Evolutionary conservation across 2,329 filamentous ascomycete genomes (phyloP), one percentile per base, ranked within the genome.

Genomic region (Coniochaeta sp.): DNA sequence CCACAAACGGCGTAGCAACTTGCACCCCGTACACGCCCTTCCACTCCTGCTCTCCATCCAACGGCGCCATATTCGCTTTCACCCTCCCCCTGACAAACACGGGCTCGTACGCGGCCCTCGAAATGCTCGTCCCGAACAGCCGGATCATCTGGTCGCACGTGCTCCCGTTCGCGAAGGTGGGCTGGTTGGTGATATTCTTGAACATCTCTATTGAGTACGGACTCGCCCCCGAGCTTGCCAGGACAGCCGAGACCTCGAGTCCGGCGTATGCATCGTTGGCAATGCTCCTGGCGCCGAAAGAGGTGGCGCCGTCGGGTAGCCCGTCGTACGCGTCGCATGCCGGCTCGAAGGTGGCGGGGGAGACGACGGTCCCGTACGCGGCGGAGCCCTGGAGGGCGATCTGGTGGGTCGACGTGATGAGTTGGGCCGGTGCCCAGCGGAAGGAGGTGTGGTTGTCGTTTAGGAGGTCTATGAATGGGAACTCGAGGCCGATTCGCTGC

Each of bases 181-280:
- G 76, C 60, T 82, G 78, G 58, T 81, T 81, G 3, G 77, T 79
- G 46, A 78, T 65, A 59, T 79, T 79, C 56, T 66, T 58, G 61
- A 74, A 73, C 52, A 78, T 73, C 1, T 60, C 57, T 4, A 77
- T 55, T 0, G 71, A 67, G 53, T 70, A 75, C 0, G 66, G 62
- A 45, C 53, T 52, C 2, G 52, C 18, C 9, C n/a, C 24, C 7
- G 26, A 47, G 13, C 14, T 22, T 26, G 24, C 30, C 14, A 8
- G 10, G 20, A 46, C 16, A 18, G 4, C 7, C n/a, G 26, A 18
- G 60, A 63, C 62, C 48, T 65, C 58, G 3, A 68, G 49, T 31
- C 60, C 60, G 51, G 66, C 53, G 55, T 63, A 68, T 14, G 56
- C 60, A 14, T 51, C 45, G 3, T 61, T 42, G 26, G 58, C 33